Evolutionary conservation across 768 basidiomycete genomes (phyloP), one percentile per base, ranked within the genome.

Genomic region (Pleurotus ostreatus): DNA sequence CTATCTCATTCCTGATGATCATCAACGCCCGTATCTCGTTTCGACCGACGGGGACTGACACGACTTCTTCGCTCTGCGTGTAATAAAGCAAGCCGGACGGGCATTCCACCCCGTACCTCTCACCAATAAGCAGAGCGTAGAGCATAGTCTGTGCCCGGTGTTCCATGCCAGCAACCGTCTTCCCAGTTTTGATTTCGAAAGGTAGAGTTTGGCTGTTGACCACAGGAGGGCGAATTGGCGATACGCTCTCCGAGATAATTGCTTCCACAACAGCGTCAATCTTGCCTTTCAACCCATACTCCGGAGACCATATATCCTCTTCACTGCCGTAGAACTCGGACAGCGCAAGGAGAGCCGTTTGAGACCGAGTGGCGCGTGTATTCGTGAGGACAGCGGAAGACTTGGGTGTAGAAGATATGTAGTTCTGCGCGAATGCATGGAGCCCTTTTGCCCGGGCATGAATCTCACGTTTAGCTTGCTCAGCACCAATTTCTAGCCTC

Each of bases 91-190:
- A 73, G 12, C 97, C 97, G 5, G 86, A 83, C 1, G 84, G 79
- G 7, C 97, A 84, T 18, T 88, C 81, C 4, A 82, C 80, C 4
- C 86, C 92, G 64, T 98, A 98, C n/a, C 96, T 82, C 67, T 98
- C 95, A 39, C 84, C 82, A 62, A 94, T 84, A 1, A 99, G 78
- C 4, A 98, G 75, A 1, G 94, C 96, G 68, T 99, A 99, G 3
- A 99, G 73, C 87, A 98, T 94, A 1, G 97, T 99, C 70, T 99
- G 97, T 0, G 97, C 97, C 38, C 97, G 88, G 69, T 98, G 96
- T 61, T 96, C 94, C 83, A 94, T 85, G 0, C 84, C 87, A 5
- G 78, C 74, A 6, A 81, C 74, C 0, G 87, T 73, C 26, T 89
- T 80, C 1, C 97, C 97, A 0, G 97, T 99, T 72, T 99, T 99